phyloP scores from a whole-genome alignment of 345 rosid genomes.

The Noccaea bulbosa region DNA sequence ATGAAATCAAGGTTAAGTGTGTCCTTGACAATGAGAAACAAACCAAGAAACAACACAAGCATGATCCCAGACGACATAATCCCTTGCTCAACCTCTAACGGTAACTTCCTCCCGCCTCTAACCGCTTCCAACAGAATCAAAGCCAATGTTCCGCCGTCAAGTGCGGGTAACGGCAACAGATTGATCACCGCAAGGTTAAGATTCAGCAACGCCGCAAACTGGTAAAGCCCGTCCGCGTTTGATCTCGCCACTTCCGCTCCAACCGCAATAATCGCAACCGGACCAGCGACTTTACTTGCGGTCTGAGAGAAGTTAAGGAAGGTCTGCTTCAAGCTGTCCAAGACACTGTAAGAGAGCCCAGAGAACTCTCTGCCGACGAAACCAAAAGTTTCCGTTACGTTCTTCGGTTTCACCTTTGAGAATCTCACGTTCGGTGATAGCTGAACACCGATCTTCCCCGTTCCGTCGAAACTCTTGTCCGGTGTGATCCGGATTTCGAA shows the following conservation, averaged over 20 bases:
- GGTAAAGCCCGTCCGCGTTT: constrained; percentile 80
- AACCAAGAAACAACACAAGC: constrained; percentile 74
- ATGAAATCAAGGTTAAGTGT: constrained; percentile 86
- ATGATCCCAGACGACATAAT: constrained; percentile 88
- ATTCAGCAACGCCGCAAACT: constrained; percentile 90
- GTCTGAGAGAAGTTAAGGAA: constrained; percentile 85
- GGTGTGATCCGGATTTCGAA: constrained; percentile 72
- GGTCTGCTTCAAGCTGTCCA: constrained; percentile 84
- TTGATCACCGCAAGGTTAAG: constrained; percentile 90
- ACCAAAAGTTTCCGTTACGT: constrained; percentile 60
- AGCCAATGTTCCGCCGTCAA: constrained; percentile 95
- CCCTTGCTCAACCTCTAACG: constrained; percentile 83
- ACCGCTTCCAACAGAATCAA: constrained; percentile 80
- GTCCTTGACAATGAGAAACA: constrained; percentile 78
- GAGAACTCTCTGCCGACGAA: constrained; percentile 74
- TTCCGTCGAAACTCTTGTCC: constrained; percentile 77
- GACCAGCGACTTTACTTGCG: constrained; percentile 91
- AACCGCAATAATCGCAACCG: constrained; percentile 94
- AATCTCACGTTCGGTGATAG: constrained; percentile 77
- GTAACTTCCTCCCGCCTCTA: constrained; percentile 89
- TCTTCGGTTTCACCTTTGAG: constrained; percentile 60
- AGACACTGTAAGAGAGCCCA: constrained; percentile 69
- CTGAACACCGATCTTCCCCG: constrained; percentile 86
- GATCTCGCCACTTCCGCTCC: constrained; percentile 99
- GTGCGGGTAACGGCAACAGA: constrained; percentile 92